Evolutionary conservation across 73 alveolate species (phyloP), one percentile per base, ranked within the genome.

Genomic region (Paraurostyla sp.): DNA sequence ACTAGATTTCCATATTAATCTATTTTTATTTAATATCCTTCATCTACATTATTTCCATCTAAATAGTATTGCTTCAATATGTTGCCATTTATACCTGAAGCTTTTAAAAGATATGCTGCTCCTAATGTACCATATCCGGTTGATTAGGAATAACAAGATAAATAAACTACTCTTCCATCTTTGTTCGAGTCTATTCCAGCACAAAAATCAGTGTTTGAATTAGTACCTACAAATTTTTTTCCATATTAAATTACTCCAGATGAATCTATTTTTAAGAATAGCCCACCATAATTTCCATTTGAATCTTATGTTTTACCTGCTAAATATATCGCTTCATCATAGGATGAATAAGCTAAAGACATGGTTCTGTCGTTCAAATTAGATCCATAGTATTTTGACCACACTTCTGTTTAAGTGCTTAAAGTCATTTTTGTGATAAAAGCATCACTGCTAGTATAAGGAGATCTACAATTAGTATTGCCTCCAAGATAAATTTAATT

Each of bases 91-190:
- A 38, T 38, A 22, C 82, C 58, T 65, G 35, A 38, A 1, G 41
- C 41, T 38, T 40, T 65, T 0, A 65, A 18, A 0, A 65, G 1
- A 20, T 22, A 25, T 16, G 58, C 9, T 1, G 82, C 56, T 40
- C 82, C 82, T 6, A 65, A 40, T 13, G 56, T 65, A 38, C 82
- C 82, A n/a, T n/a, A n/a, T n/a, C n/a, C n/a, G 15, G 46, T 35
- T 15, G 40, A 25, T 15, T 38, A 33, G 4, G 82, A 38, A 38
- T 65, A 65, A 30, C 82, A 65, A 33, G 46, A 16, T 36, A 65
- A 32, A 65, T 38, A 65, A 38, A 65, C 46, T 38, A 38, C 56
- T 40, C 40, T 2, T 6, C 82, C 82, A 65, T 65, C 82, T 13
- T 20, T 30, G 41, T 32, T 36, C 16, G 60, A 3, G 7, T 25